Evolutionary conservation across 2,329 filamentous ascomycete genomes (phyloP).

Genomic region (Hymenotorrendiella dingleyae): DNA sequence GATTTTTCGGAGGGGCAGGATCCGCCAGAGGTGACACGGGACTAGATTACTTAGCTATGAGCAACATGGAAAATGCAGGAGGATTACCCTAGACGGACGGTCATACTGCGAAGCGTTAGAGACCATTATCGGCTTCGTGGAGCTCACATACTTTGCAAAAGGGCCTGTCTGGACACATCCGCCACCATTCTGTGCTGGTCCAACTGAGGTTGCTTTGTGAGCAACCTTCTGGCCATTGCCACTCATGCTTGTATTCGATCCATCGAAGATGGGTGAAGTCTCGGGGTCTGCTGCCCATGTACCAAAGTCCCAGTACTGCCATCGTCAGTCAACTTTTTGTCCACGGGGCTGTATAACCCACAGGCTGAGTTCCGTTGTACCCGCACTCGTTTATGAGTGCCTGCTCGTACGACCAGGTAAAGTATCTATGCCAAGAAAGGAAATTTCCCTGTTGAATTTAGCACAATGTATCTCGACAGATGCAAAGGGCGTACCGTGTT

Average conservation of each 20-base stretch:
- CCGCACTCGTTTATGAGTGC: conserved; percentile 37
- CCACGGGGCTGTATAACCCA: conserved; percentile 34
- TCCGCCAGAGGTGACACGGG: conserved; percentile 16
- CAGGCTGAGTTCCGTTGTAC: conserved; percentile 36
- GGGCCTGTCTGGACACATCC: conserved; percentile 46
- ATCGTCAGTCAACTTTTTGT: conserved; percentile 15
- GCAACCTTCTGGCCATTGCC: conserved; percentile 37
- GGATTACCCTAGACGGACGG: conserved; percentile 40
- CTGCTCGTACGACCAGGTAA: conserved; percentile 36
- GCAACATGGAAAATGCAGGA: conserved; percentile 15
- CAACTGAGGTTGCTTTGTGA: conserved; percentile 22
- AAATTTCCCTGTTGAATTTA: conserved; percentile 26
- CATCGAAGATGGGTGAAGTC: conserved; percentile 49
- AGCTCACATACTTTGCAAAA: conserved; percentile 32
- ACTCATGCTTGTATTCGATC: conserved; percentile 43
- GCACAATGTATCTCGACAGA: too few relatives aligned
- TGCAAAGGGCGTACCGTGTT: conserved; percentile 16
- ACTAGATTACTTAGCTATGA: conserved; percentile 5
- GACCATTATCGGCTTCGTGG: not conserved
- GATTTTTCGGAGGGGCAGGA: conserved; percentile 28
- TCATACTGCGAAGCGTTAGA: conserved; percentile 21
- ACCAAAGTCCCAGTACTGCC: conserved; percentile 41
- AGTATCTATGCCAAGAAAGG: conserved; percentile 40
- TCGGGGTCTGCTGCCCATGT: conserved; percentile 39
- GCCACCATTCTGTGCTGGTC: conserved; percentile 41